A percentile compares a stretch with the other conserved stretches of the same genome.
Evolutionary conservation across 306 rosid species (phyloP).

Genomic region (Quercus dentata): DNA sequence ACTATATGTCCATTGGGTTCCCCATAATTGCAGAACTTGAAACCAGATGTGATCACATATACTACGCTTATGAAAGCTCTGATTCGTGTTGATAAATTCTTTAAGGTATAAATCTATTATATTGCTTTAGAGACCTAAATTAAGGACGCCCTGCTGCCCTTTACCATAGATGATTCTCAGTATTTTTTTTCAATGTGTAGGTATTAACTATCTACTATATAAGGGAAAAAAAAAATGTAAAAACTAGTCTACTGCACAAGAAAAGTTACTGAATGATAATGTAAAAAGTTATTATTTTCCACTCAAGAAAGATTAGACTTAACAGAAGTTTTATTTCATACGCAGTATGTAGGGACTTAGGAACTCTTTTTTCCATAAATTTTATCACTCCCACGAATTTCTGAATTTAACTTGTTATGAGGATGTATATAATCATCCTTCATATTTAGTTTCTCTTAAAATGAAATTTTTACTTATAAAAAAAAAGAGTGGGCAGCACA

Average conservation of each 20-base stretch:
- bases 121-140: background rate
- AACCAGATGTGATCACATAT: conserved; percentile 90
- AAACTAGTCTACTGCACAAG: background rate
- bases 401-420: too few relatives aligned
- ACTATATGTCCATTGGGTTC: conserved; percentile 17
- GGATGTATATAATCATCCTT: too few relatives aligned
- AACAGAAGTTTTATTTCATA: background rate
- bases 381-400: too few relatives aligned
- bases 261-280: background rate
- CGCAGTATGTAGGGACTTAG: background rate
- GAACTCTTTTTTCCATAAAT: background rate
- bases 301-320: background rate
- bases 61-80: conserved; percentile 95
- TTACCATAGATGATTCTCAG: background rate
- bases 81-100: conserved; percentile 72
- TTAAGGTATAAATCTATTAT: conserved; percentile 44
- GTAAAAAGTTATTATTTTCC: background rate
- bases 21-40: conserved; percentile 55
- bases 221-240: background rate
- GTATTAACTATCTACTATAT: background rate
- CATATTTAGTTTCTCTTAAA: too few relatives aligned
- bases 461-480: too few relatives aligned
- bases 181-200: background rate
- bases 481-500: background rate
- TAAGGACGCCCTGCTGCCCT: background rate